These are phyloP conservation scores for Mortierella sp. DNA, from an alignment of 371 early-diverging fungal species.

Conservation along the genomic window DNA sequence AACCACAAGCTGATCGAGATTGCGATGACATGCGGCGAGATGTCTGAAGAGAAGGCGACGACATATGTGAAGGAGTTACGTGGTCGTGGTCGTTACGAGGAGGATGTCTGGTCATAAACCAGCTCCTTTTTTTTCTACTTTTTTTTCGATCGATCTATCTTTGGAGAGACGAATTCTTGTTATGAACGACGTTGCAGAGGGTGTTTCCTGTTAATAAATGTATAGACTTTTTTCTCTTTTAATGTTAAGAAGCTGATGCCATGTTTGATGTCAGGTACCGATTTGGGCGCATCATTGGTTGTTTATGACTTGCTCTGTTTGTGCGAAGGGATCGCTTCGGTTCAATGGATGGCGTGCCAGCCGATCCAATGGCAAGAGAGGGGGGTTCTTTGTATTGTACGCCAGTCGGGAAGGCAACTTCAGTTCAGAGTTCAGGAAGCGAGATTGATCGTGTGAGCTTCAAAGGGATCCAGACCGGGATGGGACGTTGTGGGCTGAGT, in stretches of 20 bases:
- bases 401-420: too few relatives aligned
- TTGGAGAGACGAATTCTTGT: background rate
- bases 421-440: background rate
- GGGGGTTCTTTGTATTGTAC: background rate
- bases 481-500: constrained; percentile 12
- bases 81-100: constrained; percentile 88
- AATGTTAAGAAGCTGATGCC: background rate
- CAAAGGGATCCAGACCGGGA: background rate
- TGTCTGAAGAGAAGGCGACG: constrained; percentile 78
- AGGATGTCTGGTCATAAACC: constrained; percentile 94
- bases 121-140: background rate
- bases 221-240: constrained; percentile 5
- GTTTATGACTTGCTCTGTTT: background rate
- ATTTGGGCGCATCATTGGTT: background rate
- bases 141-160: constrained; percentile 9
- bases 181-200: background rate
- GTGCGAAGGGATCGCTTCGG: constrained; percentile 5
- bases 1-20: constrained; percentile 77
- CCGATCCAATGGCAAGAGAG: constrained; percentile 1
- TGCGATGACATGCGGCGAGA: constrained; percentile 78
- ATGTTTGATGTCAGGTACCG: background rate
- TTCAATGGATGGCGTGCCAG: background rate
- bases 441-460: background rate
- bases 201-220: background rate
- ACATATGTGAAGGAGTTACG: constrained; percentile 89